These are phyloP conservation scores for Magnaporthales sp. DNA, from an alignment of 2,329 filamentous ascomycete species.

Conservation along the genomic window DNA sequence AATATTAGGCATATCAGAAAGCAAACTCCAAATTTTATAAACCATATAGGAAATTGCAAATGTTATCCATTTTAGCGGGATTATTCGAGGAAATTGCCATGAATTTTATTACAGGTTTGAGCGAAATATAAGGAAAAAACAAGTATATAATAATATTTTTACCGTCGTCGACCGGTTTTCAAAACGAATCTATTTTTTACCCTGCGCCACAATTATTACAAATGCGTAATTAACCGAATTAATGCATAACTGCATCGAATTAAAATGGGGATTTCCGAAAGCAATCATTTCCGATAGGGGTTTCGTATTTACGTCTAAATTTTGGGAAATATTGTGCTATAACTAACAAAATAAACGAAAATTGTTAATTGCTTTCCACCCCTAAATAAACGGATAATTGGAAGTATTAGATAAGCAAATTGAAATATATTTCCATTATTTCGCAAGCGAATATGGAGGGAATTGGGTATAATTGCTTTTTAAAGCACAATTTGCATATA, in stretches of 20 bases:
- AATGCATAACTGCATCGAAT: background rate
- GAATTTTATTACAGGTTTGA: too few relatives aligned
- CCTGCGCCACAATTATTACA: background rate
- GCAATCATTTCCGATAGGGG: background rate
- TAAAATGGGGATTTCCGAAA: background rate
- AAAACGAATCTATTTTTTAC: background rate
- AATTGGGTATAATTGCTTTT: too few relatives aligned
- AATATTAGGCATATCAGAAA: too few relatives aligned
- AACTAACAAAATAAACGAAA: too few relatives aligned
- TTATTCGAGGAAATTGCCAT: too few relatives aligned
- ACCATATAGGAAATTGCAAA: background rate
- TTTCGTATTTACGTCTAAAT: too few relatives aligned
- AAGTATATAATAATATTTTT: background rate
- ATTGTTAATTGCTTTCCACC: too few relatives aligned
- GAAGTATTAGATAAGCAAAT: background rate
- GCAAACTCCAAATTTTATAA: background rate
- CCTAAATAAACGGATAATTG: background rate
- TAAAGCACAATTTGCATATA: background rate
- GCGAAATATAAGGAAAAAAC: too few relatives aligned
- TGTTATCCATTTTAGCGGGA: too few relatives aligned
- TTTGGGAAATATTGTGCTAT: too few relatives aligned
- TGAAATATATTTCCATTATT: too few relatives aligned
- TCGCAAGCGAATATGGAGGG: too few relatives aligned
- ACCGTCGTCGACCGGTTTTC: background rate
- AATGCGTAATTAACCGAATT: background rate